A percentile compares a stretch with the other conserved stretches of the same genome.
Conservation (phyloP, 345 rosid species). For the Gossypium bickii region DNA sequence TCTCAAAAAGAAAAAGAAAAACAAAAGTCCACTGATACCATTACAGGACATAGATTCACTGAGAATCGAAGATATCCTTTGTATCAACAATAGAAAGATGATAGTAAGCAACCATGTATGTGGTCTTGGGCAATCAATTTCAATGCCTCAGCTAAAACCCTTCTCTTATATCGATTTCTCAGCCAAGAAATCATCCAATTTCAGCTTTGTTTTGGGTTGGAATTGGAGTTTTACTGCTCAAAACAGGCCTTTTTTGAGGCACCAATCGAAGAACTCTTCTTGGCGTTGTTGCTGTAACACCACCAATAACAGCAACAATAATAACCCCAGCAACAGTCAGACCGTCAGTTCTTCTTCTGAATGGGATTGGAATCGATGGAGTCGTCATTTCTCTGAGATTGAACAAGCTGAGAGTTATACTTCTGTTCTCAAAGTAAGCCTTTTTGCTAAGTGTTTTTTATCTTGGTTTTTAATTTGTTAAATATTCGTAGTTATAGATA, state of each 20-base stretch:
- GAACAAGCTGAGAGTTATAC: constrained; percentile 72
- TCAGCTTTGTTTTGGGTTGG: constrained; percentile 34
- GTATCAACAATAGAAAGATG: constrained; percentile 2
- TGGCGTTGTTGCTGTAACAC: constrained; percentile 31
- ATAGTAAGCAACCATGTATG: not conserved
- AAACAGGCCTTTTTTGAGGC: constrained; percentile 15
- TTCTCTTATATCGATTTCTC: constrained; percentile 4
- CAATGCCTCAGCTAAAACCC: constrained; percentile 10
- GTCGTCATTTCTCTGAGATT: constrained; percentile 71
- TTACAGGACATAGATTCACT: not conserved
- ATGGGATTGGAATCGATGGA: constrained; percentile 96
- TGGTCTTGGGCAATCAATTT: constrained; percentile 6
- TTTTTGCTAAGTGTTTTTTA: not conserved
- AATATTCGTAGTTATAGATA: not conserved
- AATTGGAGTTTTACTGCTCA: constrained; percentile 11
- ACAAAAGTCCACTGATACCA: not conserved
- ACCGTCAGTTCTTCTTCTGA: constrained; percentile 36
- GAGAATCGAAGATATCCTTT: not conserved
- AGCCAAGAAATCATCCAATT: constrained; percentile 18
- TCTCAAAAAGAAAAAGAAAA: not conserved
- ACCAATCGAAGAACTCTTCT: constrained; percentile 31
- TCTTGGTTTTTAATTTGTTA: not conserved
- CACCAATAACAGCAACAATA: constrained; percentile 15
- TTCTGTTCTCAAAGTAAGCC: constrained; percentile 69
- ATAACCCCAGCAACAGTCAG: constrained; percentile 20